phyloP scores from a whole-genome alignment of 108 stramenopile species.

The Skeletonema menzelii region DNA sequence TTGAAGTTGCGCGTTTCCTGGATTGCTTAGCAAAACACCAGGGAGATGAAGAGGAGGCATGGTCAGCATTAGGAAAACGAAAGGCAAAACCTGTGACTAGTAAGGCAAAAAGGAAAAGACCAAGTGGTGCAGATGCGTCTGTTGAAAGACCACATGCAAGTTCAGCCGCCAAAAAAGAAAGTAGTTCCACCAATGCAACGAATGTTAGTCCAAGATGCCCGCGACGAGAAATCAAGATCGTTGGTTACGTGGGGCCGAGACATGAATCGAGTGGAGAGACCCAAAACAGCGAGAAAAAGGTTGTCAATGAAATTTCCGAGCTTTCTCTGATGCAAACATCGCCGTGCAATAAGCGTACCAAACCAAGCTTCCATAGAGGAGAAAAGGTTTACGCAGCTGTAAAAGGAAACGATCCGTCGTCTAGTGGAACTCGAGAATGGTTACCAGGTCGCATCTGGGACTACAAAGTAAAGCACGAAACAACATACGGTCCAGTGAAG shows the following conservation, averaged over 20 bases:
- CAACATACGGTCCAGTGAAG: slow-evolving; percentile 1
- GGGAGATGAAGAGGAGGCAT: not conserved
- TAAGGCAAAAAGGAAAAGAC: not conserved
- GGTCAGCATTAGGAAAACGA: not conserved
- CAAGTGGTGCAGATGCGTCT: not conserved
- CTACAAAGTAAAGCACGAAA: not conserved
- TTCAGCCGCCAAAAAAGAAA: not conserved
- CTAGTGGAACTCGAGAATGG: slow-evolving; percentile 4
- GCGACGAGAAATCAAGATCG: not conserved
- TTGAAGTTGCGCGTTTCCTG: not conserved
- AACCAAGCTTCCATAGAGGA: slow-evolving; percentile 2
- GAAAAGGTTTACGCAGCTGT: slow-evolving; percentile 4
- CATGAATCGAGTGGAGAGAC: not conserved
- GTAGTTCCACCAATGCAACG: not conserved
- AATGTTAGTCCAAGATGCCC: not conserved
- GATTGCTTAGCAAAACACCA: not conserved
- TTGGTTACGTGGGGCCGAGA: not conserved
- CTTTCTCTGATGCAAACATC: not conserved
- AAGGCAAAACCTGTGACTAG: not conserved
- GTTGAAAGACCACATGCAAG: not conserved
- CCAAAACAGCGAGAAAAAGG: not conserved
- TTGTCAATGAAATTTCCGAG: not conserved
- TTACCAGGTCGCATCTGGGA: slow-evolving; percentile 14
- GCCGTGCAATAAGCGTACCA: not conserved
- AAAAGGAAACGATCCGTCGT: not conserved